Evolutionary conservation across 306 rosid genomes (phyloP), one percentile per base, ranked within the genome.

Genomic region (Prinsepia uniflora): DNA sequence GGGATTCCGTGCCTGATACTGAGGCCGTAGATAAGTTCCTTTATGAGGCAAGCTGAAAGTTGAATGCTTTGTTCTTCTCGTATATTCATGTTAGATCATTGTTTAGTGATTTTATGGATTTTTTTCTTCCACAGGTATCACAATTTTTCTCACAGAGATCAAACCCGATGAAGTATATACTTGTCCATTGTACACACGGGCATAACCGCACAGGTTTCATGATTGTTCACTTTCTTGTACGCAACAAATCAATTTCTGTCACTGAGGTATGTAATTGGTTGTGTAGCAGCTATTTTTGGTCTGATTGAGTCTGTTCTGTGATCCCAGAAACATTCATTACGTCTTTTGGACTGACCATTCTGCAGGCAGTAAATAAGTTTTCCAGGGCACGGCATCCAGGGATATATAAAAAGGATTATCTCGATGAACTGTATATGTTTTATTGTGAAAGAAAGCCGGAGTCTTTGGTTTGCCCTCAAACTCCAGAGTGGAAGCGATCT

Each of bases 101-200:
- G 66, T 61, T 15, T 61, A 46, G 6, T 5, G 22, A 63, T 58
- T 58, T 6, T 11, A 39, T 65, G 40, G 72, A 63, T 81, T 34
- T 64, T 74, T 78, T 75, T 4, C 7, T 52, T 18, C 20, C 52
- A 14, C 70, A 95, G 97, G 97, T 91, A 74, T 82, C 80, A 39
- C 96, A 87, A 61, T 91, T 91, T 67, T 70, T 91, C 30, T 82
- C 78, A 50, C 88, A 92, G 52, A 97, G 88, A 77, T 87, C 84
- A 76, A 93, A 81, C 67, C 63, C 96, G 8, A 95, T 85, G 81
- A 89, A 86, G 84, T 82, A 82, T 76, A 95, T 91, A 74, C 97
- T 95, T 77, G 99, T 95, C 74, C 99, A 95, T 66, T 95, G 99
- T 80, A 95, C 99, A 5, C 97, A 95, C 73, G 97, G 99, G 64